A percentile compares a stretch with the other conserved stretches of the same genome.
Conservation (phyloP, 495 filamentous ascomycete genomes). For the Viridothelium virens region DNA sequence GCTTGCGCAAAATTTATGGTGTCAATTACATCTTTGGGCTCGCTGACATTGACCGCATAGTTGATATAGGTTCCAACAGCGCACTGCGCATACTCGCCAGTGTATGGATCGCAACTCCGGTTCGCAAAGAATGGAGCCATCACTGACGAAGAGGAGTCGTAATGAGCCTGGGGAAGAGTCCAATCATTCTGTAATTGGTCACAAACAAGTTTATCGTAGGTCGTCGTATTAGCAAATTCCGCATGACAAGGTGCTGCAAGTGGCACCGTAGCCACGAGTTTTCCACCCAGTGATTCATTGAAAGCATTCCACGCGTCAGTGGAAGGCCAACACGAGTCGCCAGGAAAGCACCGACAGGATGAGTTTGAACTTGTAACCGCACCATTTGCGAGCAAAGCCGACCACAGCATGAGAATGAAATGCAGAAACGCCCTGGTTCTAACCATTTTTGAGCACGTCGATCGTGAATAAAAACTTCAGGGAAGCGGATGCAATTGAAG, state of each 20-base stretch:
- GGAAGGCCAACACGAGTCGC: constrained; percentile 23
- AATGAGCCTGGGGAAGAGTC: constrained; percentile 20
- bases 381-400: background rate
- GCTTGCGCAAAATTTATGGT: constrained; percentile 45
- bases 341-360: constrained; percentile 24
- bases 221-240: background rate
- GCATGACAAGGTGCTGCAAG: constrained; percentile 22
- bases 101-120: constrained; percentile 22
- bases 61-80: constrained; percentile 22
- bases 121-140: constrained; percentile 30
- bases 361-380: background rate
- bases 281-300: constrained; percentile 24
- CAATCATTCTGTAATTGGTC: constrained; percentile 17
- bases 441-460: too few relatives aligned
- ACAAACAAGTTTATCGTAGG: constrained; percentile 16
- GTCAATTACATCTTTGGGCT: constrained; percentile 34
- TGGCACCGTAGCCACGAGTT: constrained; percentile 24
- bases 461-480: too few relatives aligned
- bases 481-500: too few relatives aligned
- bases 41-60: constrained; percentile 23
- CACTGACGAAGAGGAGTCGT: constrained; percentile 21
- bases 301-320: constrained; percentile 17
- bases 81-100: constrained; percentile 12
- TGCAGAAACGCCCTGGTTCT: too few relatives aligned
- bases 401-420: too few relatives aligned